A percentile compares a stretch with the other conserved stretches of the same genome.
Conservation (phyloP, 2,329 filamentous ascomycete genomes). For the Xylaria polymorpha region DNA sequence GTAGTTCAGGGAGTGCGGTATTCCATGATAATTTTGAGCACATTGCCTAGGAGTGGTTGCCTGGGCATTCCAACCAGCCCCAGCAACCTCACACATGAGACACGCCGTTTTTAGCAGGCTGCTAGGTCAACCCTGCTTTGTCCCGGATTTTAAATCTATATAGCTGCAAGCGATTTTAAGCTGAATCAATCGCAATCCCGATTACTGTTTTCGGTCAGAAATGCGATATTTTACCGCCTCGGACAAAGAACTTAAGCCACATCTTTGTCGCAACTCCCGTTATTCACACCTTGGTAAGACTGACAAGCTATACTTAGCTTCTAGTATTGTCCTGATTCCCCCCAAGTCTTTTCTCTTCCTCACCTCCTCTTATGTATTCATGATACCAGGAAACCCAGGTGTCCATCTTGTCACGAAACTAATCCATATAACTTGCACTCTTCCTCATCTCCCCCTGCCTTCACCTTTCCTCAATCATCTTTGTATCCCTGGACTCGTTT, state of each 20-base stretch:
- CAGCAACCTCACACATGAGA: slow-evolving; percentile 1
- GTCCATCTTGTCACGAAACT: neutral
- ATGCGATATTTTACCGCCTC: neutral
- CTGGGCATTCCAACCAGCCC: slow-evolving; percentile 16
- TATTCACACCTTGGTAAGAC: slow-evolving; percentile 31
- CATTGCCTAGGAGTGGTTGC: neutral
- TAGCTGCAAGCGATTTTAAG: slow-evolving; percentile 26
- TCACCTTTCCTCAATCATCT: neutral
- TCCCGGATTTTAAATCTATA: neutral
- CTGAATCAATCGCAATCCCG: too few species aligned
- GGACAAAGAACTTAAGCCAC: slow-evolving; percentile 27
- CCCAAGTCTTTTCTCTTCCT: neutral
- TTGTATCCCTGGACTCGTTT: neutral
- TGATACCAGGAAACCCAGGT: neutral
- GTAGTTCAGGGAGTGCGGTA: neutral
- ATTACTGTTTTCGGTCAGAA: slow-evolving; percentile 33
- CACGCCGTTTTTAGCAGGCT: slow-evolving; percentile 18
- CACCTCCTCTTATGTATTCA: slow-evolving; percentile 15
- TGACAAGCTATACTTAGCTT: neutral
- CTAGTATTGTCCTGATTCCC: slow-evolving; percentile 8
- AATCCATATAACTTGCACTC: neutral
- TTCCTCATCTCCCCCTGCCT: neutral
- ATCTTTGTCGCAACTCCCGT: slow-evolving; percentile 29
- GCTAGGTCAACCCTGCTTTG: slow-evolving; percentile 18
- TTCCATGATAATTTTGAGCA: neutral